Evolutionary conservation across 2,329 filamentous ascomycete species (phyloP), one percentile per base, ranked within the genome.

Genomic region (Cylindrodendrum hubeiense): DNA sequence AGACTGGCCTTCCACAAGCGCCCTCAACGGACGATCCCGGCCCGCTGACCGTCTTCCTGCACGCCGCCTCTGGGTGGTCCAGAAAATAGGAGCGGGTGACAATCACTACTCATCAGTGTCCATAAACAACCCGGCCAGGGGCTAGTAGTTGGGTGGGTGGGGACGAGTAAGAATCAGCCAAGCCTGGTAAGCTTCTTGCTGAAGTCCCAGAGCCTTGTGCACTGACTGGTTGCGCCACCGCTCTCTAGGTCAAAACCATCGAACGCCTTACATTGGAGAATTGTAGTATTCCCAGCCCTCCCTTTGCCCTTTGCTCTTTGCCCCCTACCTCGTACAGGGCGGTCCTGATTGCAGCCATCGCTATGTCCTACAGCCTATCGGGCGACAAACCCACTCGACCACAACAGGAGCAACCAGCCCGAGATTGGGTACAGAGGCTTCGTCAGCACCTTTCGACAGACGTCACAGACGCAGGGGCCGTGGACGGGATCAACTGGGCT

Each of bases 381-480:
- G 67, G 65, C 61, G 55, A 49, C 50, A 72, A 68, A 50, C 54
- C 67, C 64, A 64, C 47, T 65, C 63, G 71, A 64, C 71, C 54
- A 56, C 58, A 39, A 53, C 58, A 15, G 51, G 19, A 59, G 55
- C 60, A 54, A 55, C 59, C 17, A 49, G 51, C 34, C 50, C 66
- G 52, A 71, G 53, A 61, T 71, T 65, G 57, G 59, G 44, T 60
- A 49, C 61, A 67, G 62, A 67, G 60, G 63, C 67, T 65, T 72
- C 71, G 71, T 73, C 69, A 72, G 71, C 71, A 63, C 59, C 51
- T 28, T 50, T 58, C 51, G 59, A 68, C 49, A 56, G 63, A 66
- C 65, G 69, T 73, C 65, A 66, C 41, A 49, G 68, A 60, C 69
- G 70, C 68, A 72, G 57, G 67, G 65, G 67, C 60, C 49, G 17